A percentile compares a stretch with the other conserved stretches of the same genome.
Conservation (phyloP, 169 alveolate species). For the Perkinsus chesapeaki region DNA sequence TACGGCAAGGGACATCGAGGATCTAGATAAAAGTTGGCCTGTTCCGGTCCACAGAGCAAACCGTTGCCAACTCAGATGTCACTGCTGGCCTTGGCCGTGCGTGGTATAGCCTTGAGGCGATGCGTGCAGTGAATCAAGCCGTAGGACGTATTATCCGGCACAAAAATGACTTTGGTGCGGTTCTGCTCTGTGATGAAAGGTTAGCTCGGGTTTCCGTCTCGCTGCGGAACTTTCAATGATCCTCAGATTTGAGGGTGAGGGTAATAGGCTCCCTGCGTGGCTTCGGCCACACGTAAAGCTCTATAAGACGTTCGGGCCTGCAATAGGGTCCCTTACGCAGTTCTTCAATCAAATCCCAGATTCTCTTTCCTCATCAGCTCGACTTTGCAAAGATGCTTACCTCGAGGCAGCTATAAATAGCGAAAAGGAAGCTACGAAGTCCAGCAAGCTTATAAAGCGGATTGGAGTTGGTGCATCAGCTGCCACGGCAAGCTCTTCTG, state of each 20-base stretch:
- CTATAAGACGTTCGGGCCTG: background rate
- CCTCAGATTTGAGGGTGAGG: background rate
- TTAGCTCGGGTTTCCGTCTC: conserved; percentile 11
- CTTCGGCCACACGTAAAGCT: background rate
- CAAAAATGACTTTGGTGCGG: conserved; percentile 82
- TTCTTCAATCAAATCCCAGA: background rate
- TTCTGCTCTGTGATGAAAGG: conserved; percentile 78
- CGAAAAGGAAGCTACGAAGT: background rate
- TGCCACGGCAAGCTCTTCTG: background rate
- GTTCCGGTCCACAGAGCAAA: no score
- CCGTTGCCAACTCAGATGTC: no score
- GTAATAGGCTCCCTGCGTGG: background rate
- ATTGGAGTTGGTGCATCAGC: background rate
- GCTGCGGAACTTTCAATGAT: background rate
- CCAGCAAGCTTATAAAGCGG: background rate
- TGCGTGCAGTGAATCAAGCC: conserved; percentile 90
- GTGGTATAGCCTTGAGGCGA: conserved; percentile 87
- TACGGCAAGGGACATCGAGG: background rate
- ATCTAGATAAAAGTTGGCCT: background rate
- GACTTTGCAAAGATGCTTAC: background rate
- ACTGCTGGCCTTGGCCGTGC: background rate
- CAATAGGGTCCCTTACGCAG: background rate
- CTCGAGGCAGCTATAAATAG: background rate
- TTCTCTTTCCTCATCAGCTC: background rate
- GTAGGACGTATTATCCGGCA: conserved; percentile 93